A percentile compares a stretch with the other conserved stretches of the same genome.
These are phyloP conservation scores for Solanum virginianum DNA, from an alignment of 257 asterid genomes.

Conservation along the genomic window DNA sequence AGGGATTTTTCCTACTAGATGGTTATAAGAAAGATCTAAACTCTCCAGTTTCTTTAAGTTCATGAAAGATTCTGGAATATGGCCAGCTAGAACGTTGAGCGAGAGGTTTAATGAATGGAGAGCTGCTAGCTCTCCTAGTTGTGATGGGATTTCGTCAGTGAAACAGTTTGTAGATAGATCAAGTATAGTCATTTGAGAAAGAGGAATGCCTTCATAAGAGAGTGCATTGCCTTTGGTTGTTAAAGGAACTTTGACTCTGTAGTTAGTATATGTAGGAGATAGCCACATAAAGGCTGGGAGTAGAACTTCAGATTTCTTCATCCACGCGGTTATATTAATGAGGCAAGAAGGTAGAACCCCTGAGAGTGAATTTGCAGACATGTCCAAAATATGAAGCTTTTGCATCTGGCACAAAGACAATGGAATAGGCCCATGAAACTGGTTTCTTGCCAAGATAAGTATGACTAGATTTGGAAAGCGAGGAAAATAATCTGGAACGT, in stretches of 20 bases:
- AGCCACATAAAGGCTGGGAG: conserved; percentile 1
- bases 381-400: background rate
- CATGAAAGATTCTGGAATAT: background rate
- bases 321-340: conserved; percentile 1
- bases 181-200: background rate
- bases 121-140: background rate
- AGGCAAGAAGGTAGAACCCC: conserved; percentile 3
- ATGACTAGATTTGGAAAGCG: background rate
- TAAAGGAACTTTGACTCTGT: conserved; percentile 1
- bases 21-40: conserved; percentile 6
- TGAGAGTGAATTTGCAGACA: background rate
- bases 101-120: conserved; percentile 8
- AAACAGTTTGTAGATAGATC: conserved; percentile 5
- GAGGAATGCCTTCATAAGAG: conserved; percentile 3
- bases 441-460: background rate
- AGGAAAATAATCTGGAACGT: background rate
- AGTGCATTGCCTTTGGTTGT: conserved; percentile 1
- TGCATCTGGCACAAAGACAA: background rate
- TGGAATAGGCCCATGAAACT: conserved; percentile 6
- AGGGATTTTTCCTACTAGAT: conserved; percentile 4
- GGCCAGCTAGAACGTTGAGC: background rate
- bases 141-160: background rate
- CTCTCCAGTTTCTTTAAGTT: background rate
- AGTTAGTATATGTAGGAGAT: background rate
- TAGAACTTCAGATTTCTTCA: background rate